A percentile compares a stretch with the other conserved stretches of the same genome.
phyloP scores from a whole-genome alignment of 352 stramenopile species.

The Globisporangium solare region DNA sequence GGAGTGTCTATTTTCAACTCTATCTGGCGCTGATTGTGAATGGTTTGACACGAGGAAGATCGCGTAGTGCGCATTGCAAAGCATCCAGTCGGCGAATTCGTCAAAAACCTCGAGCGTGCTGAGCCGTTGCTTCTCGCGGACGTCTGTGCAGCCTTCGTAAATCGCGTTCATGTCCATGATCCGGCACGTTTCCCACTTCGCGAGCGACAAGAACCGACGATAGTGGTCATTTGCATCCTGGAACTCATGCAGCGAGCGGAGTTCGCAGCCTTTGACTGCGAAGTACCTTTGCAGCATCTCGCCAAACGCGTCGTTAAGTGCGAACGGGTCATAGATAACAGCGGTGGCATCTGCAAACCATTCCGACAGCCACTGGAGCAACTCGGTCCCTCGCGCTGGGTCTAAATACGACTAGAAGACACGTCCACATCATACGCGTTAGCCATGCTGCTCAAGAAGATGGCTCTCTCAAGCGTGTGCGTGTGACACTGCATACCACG shows the following conservation, averaged over 20 bases:
- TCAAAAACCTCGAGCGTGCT: conserved; percentile 59
- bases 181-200: conserved; percentile 33
- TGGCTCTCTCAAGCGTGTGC: neutral
- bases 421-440: neutral
- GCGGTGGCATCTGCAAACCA: conserved; percentile 36
- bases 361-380: conserved; percentile 42
- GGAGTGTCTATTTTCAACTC: neutral
- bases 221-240: conserved; percentile 34
- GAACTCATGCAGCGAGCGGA: conserved; percentile 40
- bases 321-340: conserved; percentile 62
- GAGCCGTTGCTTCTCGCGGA: conserved; percentile 42
- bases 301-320: conserved; percentile 39
- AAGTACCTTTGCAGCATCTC: conserved; percentile 60
- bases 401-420: conserved; percentile 59
- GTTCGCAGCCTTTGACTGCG: conserved; percentile 55
- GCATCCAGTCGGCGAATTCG: conserved; percentile 58
- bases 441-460: neutral
- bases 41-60: conserved; percentile 45
- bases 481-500: conserved; percentile 37
- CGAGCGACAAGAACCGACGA: conserved; percentile 23
- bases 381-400: conserved; percentile 30
- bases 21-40: neutral
- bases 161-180: conserved; percentile 69
- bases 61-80: conserved; percentile 68
- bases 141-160: conserved; percentile 27